Base-by-base conservation (phyloP, 2,329 filamentous ascomycete genomes). In the Fusarium kyushuense region DNA sequence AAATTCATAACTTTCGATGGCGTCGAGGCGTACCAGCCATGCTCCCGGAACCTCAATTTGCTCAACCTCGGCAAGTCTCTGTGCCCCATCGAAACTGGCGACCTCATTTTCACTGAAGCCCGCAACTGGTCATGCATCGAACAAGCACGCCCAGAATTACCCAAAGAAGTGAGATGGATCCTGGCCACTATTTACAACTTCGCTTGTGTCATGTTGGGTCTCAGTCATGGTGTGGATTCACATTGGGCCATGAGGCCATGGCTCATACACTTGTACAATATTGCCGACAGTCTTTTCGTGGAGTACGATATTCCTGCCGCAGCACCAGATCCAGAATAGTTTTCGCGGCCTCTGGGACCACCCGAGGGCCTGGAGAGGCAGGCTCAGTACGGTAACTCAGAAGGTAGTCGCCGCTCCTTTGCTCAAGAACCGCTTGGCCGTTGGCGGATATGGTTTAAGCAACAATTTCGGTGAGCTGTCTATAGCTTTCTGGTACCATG, bases 141-240 rank as follows among this genome's bases (percentile, higher is more conserved):
- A 4, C 77, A 79, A 52, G 60, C 70, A 7, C 19, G 27, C 1
- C 7, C 33, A 3, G 12, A 30, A 8, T 56, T 79, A 3, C 76
- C 76, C 17, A 75, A 68, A 43, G 70, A 75, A 32, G 53, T 78
- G 40, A 72, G 77, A 65, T 79, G 69, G 76, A 55, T 78, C 32
- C 73, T 78, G 25, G 69, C 75, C 29, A 72, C 49, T 42, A 60
- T 78, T 23, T 79, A 75, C 64, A 71, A 78, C 65, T 75, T 78
- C 21, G 58, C 74, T 51, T 72, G 55, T 55, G 67, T 75, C 25
- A 73, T 76, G 68, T 66, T 79, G 8, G 59, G 55, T 17, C 55
- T 54, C 3, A 52, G 54, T 2, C 47, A 55, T 13, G 51, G 52
- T n/a, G 65, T 75, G 43, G 40, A 60, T 6, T 53, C 23, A 4